Base-by-base conservation (phyloP, 2,329 filamentous ascomycete species). In the Mollisia scopiformis region DNA sequence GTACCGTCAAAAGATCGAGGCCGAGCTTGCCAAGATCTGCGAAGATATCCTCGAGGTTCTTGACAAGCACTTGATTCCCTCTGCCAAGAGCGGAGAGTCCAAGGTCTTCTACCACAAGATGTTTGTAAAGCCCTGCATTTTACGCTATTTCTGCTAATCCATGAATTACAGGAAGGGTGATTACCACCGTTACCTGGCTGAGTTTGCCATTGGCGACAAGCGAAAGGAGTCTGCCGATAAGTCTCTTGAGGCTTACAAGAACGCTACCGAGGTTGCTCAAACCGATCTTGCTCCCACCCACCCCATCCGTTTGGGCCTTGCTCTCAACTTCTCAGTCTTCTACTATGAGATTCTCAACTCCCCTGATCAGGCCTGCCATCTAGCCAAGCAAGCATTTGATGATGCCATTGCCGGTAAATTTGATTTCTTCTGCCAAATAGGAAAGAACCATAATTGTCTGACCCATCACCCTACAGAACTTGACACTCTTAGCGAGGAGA, bases 41-140 rank as follows among this genome's bases (percentile, higher is more conserved):
- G 90, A 97, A 77, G 94, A 98, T 76, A 95, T 98, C 76, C 89
- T 98, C 68, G 91, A 96, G 73, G 93, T 97, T 73, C 88, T 98
- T 61, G 93, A 97, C 82, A 81, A 94, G 82, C 91, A 94, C 83
- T 85, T 98, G 75, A 97, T 98, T 74, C 91, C 92, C 73, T 95
- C 91, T 73, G 94, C 94, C 72, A 90, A 95, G 85, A 92, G 88
- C 75, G 94, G 93, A 80, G 94, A 98, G 85, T 97, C 93, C 74
- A 97, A 97, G 88, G 94, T 98, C 73, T 98, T 98, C 84, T 97
- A 97, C 84, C 93, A 98, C 90, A 98, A 98, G 90, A 98, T 98
- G 93, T 96, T 79, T 71, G 86, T 76, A 62, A 64, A 43, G 8
- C 30, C 59, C 39, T 50, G 6, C 53, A 54, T 46, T 27, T 23